phyloP scores from a whole-genome alignment of 345 rosid species.

The Arabidopsis arenosa region DNA sequence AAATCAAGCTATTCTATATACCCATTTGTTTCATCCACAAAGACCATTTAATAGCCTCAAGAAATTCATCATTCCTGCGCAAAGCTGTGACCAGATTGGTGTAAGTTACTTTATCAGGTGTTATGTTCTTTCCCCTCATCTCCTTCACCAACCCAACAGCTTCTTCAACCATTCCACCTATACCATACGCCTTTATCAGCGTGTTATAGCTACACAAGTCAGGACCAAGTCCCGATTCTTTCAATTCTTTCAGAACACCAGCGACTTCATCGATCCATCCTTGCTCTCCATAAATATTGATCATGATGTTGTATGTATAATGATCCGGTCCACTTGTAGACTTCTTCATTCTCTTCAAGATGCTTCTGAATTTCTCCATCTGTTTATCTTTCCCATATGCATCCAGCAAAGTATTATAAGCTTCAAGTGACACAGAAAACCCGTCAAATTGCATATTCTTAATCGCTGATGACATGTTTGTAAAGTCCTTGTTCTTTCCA shows the following conservation, averaged over 20 bases:
- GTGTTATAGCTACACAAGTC: slow-evolving; percentile 92
- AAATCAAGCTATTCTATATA: slow-evolving; percentile 41
- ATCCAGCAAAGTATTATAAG: slow-evolving; percentile 84
- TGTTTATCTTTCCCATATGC: slow-evolving; percentile 84
- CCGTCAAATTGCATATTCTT: slow-evolving; percentile 83
- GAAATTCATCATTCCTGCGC: slow-evolving; percentile 72
- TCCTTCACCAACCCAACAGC: slow-evolving; percentile 81
- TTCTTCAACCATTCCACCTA: slow-evolving; percentile 92
- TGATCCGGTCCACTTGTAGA: slow-evolving; percentile 59
- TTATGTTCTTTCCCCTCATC: slow-evolving; percentile 72
- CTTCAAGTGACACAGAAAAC: slow-evolving; percentile 87
- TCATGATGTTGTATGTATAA: slow-evolving; percentile 86
- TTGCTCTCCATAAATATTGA: slow-evolving; percentile 81
- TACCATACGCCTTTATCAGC: slow-evolving; percentile 91
- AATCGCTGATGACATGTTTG: slow-evolving; percentile 66
- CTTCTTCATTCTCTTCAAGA: slow-evolving; percentile 74
- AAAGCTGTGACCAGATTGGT: slow-evolving; percentile 72
- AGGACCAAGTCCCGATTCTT: slow-evolving; percentile 66
- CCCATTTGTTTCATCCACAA: slow-evolving; percentile 97
- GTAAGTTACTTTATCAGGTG: slow-evolving; percentile 81
- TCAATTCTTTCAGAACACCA: slow-evolving; percentile 63
- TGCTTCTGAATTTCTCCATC: slow-evolving; percentile 71
- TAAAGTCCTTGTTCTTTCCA: slow-evolving; percentile 65
- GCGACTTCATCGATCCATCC: slow-evolving; percentile 85
- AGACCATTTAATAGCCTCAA: slow-evolving; percentile 94